Evolutionary conservation across 2,329 filamentous ascomycete species (phyloP).

Genomic region (Dissoconium aciculare): DNA sequence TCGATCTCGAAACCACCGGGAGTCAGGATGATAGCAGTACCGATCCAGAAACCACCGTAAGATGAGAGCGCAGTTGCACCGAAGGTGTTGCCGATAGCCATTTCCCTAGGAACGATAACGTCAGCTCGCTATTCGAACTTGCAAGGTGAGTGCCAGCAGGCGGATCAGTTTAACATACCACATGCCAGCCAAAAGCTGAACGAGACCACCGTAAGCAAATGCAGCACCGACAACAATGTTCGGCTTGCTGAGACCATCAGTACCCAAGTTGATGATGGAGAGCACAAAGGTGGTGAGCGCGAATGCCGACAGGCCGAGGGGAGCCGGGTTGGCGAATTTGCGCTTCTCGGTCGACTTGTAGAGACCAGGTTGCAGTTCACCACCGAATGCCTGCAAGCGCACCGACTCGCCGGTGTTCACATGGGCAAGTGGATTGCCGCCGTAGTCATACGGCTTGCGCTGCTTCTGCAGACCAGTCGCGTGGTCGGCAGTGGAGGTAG

Average conservation of each 20-base stretch:
- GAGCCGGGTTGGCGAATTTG: slow-evolving; percentile 45
- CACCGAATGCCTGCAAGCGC: slow-evolving; percentile 35
- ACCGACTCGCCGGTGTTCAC: slow-evolving; percentile 35
- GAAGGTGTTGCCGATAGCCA: slow-evolving; percentile 47
- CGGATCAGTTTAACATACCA: slow-evolving; percentile 40
- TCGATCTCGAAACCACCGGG: slow-evolving; percentile 39
- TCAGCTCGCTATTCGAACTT: slow-evolving; percentile 19
- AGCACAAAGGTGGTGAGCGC: slow-evolving; percentile 51
- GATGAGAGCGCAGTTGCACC: slow-evolving; percentile 46
- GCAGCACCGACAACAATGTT: slow-evolving; percentile 36
- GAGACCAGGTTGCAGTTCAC: slow-evolving; percentile 38
- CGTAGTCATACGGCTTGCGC: slow-evolving; percentile 35
- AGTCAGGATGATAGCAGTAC: slow-evolving; percentile 43
- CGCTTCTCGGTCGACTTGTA: slow-evolving; percentile 26
- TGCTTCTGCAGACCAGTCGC: slow-evolving; percentile 17
- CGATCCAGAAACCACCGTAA: slow-evolving; percentile 49
- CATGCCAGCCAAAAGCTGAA: slow-evolving; percentile 39
- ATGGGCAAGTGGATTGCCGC: slow-evolving; percentile 38
- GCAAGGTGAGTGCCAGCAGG: slow-evolving; percentile 41
- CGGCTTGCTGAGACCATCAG: slow-evolving; percentile 27
- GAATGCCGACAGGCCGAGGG: slow-evolving; percentile 47
- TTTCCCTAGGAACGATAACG: slow-evolving; percentile 27
- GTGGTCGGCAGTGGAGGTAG: slow-evolving; percentile 12
- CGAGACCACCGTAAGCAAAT: slow-evolving; percentile 36
- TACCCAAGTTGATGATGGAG: slow-evolving; percentile 35